Conservation (phyloP, 768 basidiomycete species). For the Leccinum longicurvipes region DNA sequence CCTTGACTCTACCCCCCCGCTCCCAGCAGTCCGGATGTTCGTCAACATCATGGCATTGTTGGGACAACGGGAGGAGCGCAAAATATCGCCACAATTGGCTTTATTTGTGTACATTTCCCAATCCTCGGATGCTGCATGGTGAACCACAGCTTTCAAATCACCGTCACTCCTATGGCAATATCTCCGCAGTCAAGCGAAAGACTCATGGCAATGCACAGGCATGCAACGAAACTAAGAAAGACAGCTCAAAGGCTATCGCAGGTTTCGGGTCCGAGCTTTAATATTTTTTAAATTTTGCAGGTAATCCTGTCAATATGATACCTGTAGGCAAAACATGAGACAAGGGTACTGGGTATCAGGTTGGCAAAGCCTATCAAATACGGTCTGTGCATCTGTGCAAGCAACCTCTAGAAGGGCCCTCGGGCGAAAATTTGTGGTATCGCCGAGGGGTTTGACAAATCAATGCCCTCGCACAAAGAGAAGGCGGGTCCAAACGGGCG, state of each 20-base stretch:
- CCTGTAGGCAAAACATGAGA: constrained; percentile 5
- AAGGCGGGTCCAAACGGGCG: neutral
- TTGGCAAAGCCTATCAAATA: neutral
- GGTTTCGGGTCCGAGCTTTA: constrained; percentile 10
- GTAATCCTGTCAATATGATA: neutral
- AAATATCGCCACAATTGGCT: constrained; percentile 4
- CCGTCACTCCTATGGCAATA: constrained; percentile 1
- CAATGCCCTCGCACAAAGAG: constrained; percentile 5
- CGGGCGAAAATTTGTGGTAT: constrained; percentile 3
- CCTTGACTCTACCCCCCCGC: neutral
- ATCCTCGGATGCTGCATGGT: constrained; percentile 1
- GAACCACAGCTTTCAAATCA: constrained; percentile 3
- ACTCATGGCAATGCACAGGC: neutral
- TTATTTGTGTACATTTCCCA: constrained; percentile 14
- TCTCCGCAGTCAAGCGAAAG: constrained; percentile 5
- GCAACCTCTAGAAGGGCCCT: neutral
- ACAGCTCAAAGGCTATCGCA: neutral
- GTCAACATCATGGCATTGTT: neutral
- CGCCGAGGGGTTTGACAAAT: constrained; percentile 15
- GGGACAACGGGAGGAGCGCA: constrained; percentile 1
- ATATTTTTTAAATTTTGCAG: neutral
- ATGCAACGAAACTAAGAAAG: too few species aligned
- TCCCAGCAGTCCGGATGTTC: constrained; percentile 2
- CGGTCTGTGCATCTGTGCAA: neutral
- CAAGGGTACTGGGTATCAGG: neutral